Evolutionary conservation across 495 filamentous ascomycete genomes (phyloP).

Genomic region (Penicillium steckii): DNA sequence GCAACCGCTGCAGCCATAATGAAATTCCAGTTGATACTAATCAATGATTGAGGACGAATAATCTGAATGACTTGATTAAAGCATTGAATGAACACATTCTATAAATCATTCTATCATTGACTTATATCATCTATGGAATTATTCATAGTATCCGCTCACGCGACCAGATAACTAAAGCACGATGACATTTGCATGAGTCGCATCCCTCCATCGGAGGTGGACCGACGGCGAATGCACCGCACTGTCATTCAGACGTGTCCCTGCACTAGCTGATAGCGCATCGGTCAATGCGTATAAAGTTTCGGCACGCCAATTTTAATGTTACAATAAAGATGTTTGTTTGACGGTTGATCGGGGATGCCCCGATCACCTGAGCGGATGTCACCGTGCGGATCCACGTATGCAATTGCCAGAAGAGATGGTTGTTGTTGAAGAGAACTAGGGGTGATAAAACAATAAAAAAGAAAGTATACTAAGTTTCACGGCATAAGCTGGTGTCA

Average conservation of each 20-base stretch:
- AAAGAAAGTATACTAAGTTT: not conserved
- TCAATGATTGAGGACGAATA: not conserved
- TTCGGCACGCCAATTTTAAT: not conserved
- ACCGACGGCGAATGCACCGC: conserved; percentile 12
- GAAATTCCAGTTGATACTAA: not conserved
- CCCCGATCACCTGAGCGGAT: not conserved
- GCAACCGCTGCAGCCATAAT: conserved; percentile 20
- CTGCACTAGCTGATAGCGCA: not conserved
- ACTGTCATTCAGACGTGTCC: not conserved
- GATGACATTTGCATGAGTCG: not conserved
- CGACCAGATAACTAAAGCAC: not conserved
- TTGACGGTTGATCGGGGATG: not conserved
- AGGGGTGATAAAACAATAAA: too few species aligned
- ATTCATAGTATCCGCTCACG: conserved; percentile 2
- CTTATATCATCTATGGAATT: not conserved
- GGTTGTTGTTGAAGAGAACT: not conserved
- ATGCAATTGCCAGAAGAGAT: not conserved
- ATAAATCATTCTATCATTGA: not conserved
- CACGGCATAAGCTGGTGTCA: not conserved
- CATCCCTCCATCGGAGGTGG: not conserved
- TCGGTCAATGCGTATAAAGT: not conserved
- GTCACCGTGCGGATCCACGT: not conserved
- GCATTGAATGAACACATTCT: not conserved
- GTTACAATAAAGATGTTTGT: not conserved
- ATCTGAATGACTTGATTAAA: not conserved